Percentiles rank a stretch among this genome's conserved stretches.
Evolutionary conservation across 345 rosid genomes (phyloP).

Genomic region (sweet orange (Citrus sinensis)): DVS_A1.0 CM039164.1:24256501-24257000

Average conservation of each 20-base stretch:
- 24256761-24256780: constrained; percentile 93
- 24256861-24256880: constrained; percentile 3
- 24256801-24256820: constrained; percentile 73
- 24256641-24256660: constrained; percentile 97
- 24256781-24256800: constrained; percentile 92
- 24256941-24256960: neutral
- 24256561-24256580: constrained; percentile 88
- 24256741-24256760: constrained; percentile 79
- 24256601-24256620: constrained; percentile 97
- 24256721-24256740: constrained; percentile 50
- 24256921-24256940: neutral
- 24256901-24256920: neutral
- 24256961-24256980: neutral
- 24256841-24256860: constrained; percentile 32
- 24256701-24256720: neutral
- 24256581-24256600: constrained; percentile 78
- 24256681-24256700: constrained; percentile 8
- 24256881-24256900: neutral
- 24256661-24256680: constrained; percentile 40
- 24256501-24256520: constrained; percentile 37
- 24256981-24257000: neutral
- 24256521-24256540: constrained; percentile 99
- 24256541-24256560: constrained; percentile 97
- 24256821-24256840: constrained; percentile 86
- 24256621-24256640: constrained; percentile 92